Base-by-base conservation (phyloP, 139 green algal species). In the Chloropicon primus region DNA sequence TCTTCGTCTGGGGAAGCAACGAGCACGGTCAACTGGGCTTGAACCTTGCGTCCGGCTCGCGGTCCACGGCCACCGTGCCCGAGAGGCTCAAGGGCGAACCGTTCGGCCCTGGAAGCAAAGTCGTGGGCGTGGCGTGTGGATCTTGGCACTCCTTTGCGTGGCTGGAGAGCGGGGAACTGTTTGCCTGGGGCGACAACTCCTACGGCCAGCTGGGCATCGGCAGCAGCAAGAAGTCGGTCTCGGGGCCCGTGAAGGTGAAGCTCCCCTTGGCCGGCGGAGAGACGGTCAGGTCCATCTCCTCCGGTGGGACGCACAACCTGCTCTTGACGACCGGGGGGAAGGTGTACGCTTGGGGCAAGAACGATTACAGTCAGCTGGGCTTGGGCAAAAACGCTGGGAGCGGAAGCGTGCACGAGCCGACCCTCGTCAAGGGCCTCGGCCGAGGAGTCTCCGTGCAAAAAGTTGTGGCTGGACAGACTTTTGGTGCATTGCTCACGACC, bases 1-100 rank as follows among this genome's bases (percentile, higher is more conserved):
- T 87, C 2, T 87, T 80, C 77, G 73, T 76, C 2, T 87, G 84
- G 84, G 83, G 83, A 1, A 73, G 27, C 54, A 82, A 84, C 71
- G 75, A 25, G 21, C 25, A 78, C n/a, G 80, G 77, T 0, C 78
- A 84, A 54, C 76, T 87, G 27, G 83, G 83, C 21, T 28, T 87
- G 54, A n/a, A n/a, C n/a, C n/a, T n/a, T n/a, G n/a, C n/a, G n/a
- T n/a, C n/a, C n/a, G n/a, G n/a, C n/a, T 76, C 72, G 72, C 21
- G 72, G 26, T 22, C 21, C 21, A 76, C 72, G 21, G 72, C 21
- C 72, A 22, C n/a, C n/a, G n/a, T n/a, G n/a, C n/a, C n/a, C n/a
- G n/a, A n/a, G n/a, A n/a, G n/a, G n/a, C n/a, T n/a, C n/a, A n/a
- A n/a, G n/a, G n/a, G n/a, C n/a, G n/a, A n/a, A n/a, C n/a, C n/a